A percentile compares a stretch with the other conserved stretches of the same genome.
Conservation (phyloP, 345 rosid genomes). For the Euclidium syriacum region DNA sequence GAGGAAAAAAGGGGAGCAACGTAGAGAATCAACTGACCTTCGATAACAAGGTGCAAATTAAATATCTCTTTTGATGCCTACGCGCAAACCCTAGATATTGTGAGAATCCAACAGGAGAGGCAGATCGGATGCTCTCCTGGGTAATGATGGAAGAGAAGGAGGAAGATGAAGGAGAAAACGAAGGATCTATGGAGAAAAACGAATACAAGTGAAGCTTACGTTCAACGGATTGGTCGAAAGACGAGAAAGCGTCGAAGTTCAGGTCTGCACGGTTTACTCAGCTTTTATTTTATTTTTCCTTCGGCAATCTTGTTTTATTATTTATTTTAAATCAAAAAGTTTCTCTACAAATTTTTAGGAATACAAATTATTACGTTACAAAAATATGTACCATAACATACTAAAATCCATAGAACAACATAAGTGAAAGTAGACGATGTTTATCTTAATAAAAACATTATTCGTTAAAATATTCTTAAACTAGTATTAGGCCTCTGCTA, state of each 20-base stretch:
- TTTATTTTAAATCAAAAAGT: no score
- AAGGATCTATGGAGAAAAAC: constrained; percentile 12
- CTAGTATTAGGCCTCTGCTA: no score
- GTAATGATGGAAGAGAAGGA: constrained; percentile 1
- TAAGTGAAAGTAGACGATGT: no score
- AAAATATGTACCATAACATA: no score
- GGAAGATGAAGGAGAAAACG: background rate
- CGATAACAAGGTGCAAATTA: background rate
- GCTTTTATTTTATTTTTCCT: background rate
- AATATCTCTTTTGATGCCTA: background rate
- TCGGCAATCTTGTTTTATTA: no score
- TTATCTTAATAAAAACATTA: no score
- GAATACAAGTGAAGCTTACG: constrained; percentile 25
- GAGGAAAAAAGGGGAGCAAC: background rate
- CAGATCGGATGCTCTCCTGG: constrained; percentile 14
- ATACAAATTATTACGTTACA: no score
- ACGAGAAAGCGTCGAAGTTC: constrained; percentile 24
- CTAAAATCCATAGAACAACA: no score
- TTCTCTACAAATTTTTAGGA: no score
- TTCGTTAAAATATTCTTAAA: no score
- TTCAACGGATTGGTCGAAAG: constrained; percentile 25
- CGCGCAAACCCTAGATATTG: constrained; percentile 29
- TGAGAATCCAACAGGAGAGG: constrained; percentile 1
- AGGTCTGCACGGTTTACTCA: constrained; percentile 29
- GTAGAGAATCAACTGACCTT: constrained; percentile 11